Percentiles rank a stretch among this genome's conserved stretches.
These are phyloP conservation scores for Auricularia heimuer DNA, from an alignment of 768 basidiomycete genomes.

Conservation along the genomic window DNA sequence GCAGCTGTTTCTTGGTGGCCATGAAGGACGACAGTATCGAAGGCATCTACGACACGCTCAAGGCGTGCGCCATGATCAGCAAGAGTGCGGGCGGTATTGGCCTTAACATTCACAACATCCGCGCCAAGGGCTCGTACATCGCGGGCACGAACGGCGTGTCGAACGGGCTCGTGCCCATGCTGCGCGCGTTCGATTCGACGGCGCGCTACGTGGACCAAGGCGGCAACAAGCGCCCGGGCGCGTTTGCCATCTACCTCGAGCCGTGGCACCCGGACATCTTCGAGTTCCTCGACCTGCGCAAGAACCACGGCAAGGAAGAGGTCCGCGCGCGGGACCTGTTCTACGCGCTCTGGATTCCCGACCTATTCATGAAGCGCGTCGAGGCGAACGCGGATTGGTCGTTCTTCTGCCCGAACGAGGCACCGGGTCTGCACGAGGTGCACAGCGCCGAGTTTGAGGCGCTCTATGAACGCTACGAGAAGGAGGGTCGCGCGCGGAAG, in stretches of 20 bases:
- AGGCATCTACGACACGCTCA: slow-evolving; percentile 97
- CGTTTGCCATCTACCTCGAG: slow-evolving; percentile 96
- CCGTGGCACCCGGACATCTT: slow-evolving; percentile 98
- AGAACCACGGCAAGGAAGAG: slow-evolving; percentile 99
- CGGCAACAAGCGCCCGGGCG: slow-evolving; percentile 97
- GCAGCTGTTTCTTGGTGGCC: slow-evolving; percentile 90
- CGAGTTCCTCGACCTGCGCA: slow-evolving; percentile 93
- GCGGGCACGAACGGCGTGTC: slow-evolving; percentile 99
- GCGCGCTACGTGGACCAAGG: slow-evolving; percentile 99
- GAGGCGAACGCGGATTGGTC: slow-evolving; percentile 87
- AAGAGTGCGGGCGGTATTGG: slow-evolving; percentile 99
- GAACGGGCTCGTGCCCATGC: slow-evolving; percentile 98
- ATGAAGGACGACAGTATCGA: slow-evolving; percentile 99
- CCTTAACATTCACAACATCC: slow-evolving; percentile 89
- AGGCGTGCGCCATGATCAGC: slow-evolving; percentile 97
- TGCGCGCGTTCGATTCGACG: slow-evolving; percentile 94
- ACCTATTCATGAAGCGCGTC: slow-evolving; percentile 75
- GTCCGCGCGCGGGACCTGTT: slow-evolving; percentile 92
- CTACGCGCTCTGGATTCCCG: slow-evolving; percentile 10
- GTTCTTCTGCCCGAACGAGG: slow-evolving; percentile 96
- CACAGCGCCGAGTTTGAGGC: slow-evolving; percentile 84
- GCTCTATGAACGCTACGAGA: slow-evolving; percentile 80
- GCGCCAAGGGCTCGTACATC: slow-evolving; percentile 95
- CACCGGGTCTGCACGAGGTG: slow-evolving; percentile 80
- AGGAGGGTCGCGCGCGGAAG: slow-evolving; percentile 77